phyloP scores from a whole-genome alignment of 1,284 basidiomycete species.

The Rhodofomes roseus region DNA sequence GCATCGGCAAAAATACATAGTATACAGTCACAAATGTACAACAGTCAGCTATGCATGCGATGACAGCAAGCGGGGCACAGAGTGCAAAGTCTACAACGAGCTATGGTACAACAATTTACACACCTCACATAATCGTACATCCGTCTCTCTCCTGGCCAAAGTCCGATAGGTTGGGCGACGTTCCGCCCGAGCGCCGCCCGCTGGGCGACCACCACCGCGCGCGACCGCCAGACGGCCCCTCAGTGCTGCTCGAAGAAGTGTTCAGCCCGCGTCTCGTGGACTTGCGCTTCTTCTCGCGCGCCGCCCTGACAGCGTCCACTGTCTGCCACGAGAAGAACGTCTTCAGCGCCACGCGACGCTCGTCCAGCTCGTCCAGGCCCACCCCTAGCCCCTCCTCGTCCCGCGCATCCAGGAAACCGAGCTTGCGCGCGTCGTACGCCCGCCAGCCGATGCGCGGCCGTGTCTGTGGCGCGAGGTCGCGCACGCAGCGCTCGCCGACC shows the following conservation, averaged over 20 bases:
- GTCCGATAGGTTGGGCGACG: constrained; percentile 31
- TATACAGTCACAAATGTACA: constrained; percentile 11
- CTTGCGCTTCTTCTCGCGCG: constrained; percentile 51
- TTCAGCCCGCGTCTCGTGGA: constrained; percentile 39
- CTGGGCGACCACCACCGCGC: constrained; percentile 45
- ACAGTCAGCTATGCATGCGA: neutral
- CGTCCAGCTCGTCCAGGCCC: constrained; percentile 75
- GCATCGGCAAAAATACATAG: neutral
- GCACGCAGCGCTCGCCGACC: constrained; percentile 58
- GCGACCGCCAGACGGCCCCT: constrained; percentile 20
- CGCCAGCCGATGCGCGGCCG: constrained; percentile 73
- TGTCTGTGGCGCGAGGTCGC: constrained; percentile 50
- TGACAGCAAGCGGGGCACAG: neutral
- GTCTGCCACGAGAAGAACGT: constrained; percentile 86
- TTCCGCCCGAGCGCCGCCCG: constrained; percentile 32
- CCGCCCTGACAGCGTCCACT: constrained; percentile 66
- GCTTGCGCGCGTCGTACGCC: constrained; percentile 60
- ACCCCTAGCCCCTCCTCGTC: constrained; percentile 54
- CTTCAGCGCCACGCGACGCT: constrained; percentile 71
- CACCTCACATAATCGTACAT: constrained; percentile 40
- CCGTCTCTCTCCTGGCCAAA: constrained; percentile 34
- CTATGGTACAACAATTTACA: constrained; percentile 12
- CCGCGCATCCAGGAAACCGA: constrained; percentile 63
- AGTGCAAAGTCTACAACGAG: neutral
- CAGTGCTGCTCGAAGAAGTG: constrained; percentile 27